Evolutionary conservation across 2,329 filamentous ascomycete species (phyloP).

Genomic region (Aspergillus niger): DNA sequence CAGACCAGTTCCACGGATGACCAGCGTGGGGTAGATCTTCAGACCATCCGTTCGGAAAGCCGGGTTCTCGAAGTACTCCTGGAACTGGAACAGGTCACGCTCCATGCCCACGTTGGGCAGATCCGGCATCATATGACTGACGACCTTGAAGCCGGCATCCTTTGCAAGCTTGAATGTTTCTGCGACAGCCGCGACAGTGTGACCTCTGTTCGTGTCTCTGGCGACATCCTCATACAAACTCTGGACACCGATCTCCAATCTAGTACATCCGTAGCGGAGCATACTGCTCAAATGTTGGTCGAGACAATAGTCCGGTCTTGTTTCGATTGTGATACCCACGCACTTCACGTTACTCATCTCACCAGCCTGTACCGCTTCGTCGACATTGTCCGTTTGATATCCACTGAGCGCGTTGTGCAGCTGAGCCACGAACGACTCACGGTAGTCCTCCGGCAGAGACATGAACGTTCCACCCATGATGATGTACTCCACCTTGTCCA

Average conservation of each 20-base stretch:
- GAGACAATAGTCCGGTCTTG: conserved; percentile 91
- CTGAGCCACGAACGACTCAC: conserved; percentile 91
- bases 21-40: conserved; percentile 96
- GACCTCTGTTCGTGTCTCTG: conserved; percentile 94
- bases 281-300: conserved; percentile 94
- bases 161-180: conserved; percentile 98
- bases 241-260: conserved; percentile 92
- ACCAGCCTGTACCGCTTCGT: conserved; percentile 90
- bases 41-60: conserved; percentile 94
- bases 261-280: conserved; percentile 96
- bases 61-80: conserved; percentile 96
- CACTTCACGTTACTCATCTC: conserved; percentile 98
- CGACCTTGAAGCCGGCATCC: conserved; percentile 97
- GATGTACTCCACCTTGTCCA: conserved; percentile 99
- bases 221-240: conserved; percentile 97
- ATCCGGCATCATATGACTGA: conserved; percentile 99
- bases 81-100: conserved; percentile 92
- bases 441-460: conserved; percentile 86
- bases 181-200: conserved; percentile 91
- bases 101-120: conserved; percentile 98
- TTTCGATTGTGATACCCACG: conserved; percentile 98
- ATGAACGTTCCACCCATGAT: conserved; percentile 99
- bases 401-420: conserved; percentile 96
- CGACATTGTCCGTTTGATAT: conserved; percentile 90
- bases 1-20: conserved; percentile 92